Evolutionary conservation across 345 rosid species (phyloP).

Genomic region (Dipteronia sinensis): DNA sequence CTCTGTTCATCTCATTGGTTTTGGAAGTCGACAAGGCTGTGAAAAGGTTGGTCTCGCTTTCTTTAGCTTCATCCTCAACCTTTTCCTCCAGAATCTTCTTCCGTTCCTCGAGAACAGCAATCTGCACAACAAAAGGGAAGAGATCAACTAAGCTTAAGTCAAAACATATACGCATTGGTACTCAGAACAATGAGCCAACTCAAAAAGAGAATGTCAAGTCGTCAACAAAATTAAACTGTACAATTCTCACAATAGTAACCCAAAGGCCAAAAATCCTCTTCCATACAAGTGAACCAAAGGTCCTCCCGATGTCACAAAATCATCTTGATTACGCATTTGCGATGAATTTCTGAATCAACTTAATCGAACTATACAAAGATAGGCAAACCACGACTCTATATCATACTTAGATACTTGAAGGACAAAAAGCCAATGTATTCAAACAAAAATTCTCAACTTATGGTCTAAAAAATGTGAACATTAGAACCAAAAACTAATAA

Average conservation of each 20-base stretch:
- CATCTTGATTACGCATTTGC: not conserved
- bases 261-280: not conserved
- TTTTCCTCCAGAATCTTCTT: slow-evolving; percentile 41
- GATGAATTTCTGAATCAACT: not conserved
- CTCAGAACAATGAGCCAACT: not conserved
- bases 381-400: not conserved
- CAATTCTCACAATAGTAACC: not conserved
- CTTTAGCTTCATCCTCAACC: slow-evolving; percentile 45
- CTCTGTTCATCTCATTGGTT: slow-evolving; percentile 38
- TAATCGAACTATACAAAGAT: not conserved
- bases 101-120: slow-evolving; percentile 71
- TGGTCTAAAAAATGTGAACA: too few relatives aligned
- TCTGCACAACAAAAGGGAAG: slow-evolving; percentile 34
- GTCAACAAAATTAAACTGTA: not conserved
- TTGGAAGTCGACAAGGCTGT: slow-evolving; percentile 30
- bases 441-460: too few relatives aligned
- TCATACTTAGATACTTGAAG: too few relatives aligned
- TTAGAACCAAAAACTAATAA: not conserved
- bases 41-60: slow-evolving; percentile 35
- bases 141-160: slow-evolving; percentile 7
- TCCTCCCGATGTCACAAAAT: not conserved
- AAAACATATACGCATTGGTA: not conserved
- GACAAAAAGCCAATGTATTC: too few relatives aligned
- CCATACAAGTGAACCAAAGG: not conserved
- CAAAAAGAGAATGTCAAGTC: too few relatives aligned